Base-by-base conservation (phyloP, 1,284 basidiomycete species). In the Inonotus obliquus region DNA sequence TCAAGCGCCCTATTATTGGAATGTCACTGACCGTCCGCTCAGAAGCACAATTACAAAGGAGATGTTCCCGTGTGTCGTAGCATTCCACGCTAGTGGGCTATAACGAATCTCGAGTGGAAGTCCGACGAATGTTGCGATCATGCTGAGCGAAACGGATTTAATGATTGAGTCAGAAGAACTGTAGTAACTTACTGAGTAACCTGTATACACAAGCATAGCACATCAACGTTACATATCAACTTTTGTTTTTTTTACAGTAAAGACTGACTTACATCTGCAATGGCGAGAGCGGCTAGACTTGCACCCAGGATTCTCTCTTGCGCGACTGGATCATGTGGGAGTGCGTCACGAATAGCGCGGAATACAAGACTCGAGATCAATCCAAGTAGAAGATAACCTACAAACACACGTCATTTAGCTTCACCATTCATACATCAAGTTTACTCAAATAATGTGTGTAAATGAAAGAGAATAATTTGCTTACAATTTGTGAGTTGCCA, bases 31-130 rank as follows among this genome's bases (percentile, higher is more conserved):
- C 87, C 89, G 81, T 64, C 77, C 77, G 37, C 75, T 61, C 57
- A 86, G 78, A 51, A 91, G 75, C 45, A 86, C 73, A 38, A 85
- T 63, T 21, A 82, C 80, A 61, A 83, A 75, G 1, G 86, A 84
- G 68, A 91, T 85, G 69, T 90, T 92, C 35, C 89, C 89, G 66
- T 91, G 88, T 0, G 84, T 88, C 76, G 82, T 86, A 17, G 78
- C 70, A 71, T 91, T 91, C 89, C 88, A 92, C 13, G 69, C 67
- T 10, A 69, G 68, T 47, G 81, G 74, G 29, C 74, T 74, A 64
- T 79, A 84, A 55, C 78, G 79, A 63, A 89, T 70, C n/a, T 80
- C 74, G 39, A 70, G 67, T 0, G 89, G 89, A 27, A 91, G 78
- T 10, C 79, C 80, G 57, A 82, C 64, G 67, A 83, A 80, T 11